Evolutionary conservation across 345 rosid species (phyloP), one percentile per base, ranked within the genome.

Genomic region (Theobroma cacao): DNA sequence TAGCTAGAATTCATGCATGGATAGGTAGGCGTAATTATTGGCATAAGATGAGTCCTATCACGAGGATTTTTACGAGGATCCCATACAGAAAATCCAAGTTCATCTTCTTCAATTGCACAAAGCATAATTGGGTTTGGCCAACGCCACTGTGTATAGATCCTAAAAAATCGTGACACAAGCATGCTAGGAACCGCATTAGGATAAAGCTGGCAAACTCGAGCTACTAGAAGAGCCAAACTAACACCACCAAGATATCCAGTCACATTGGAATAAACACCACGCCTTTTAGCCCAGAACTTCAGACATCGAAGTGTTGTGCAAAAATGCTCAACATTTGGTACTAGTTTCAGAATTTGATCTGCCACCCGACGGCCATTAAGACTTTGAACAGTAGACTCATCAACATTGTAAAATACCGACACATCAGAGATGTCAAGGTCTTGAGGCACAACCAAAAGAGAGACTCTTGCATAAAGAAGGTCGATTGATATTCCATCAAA

Each of bases 221-320:
- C 93, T 31, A 88, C 91, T 36, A 90, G 91, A 72, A 90, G 86
- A 0, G 93, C 93, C 93, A 90, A 90, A 75, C 88, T 90, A 47
- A 90, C 91, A 78, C 90, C 93, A 79, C 93, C 91, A 67, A 90
- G 93, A 81, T 88, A 90, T 50, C 93, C 93, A 78, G 93, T 88
- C 33, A 90, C 93, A 40, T 88, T 90, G 59, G 93, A 88, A 83
- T 90, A 90, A 79, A 90, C 91, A 41, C 91, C 93, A 62, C 91
- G 87, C 65, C 87, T 79, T 83, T 83, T 88, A 30, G 93, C 93
- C 93, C 93, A 90, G 68, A 85, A 81, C 84, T 88, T 90, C 7
- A 90, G 80, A 60, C 93, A 90, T 48, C 90, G 79, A 34, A 90
- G 91, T 0, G 93, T 78, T 13, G 86, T 84, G 66, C 93, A 53